Base-by-base conservation (phyloP, 805 yeast genomes). In the Wickerhamomyces sydowiorum region DNA sequence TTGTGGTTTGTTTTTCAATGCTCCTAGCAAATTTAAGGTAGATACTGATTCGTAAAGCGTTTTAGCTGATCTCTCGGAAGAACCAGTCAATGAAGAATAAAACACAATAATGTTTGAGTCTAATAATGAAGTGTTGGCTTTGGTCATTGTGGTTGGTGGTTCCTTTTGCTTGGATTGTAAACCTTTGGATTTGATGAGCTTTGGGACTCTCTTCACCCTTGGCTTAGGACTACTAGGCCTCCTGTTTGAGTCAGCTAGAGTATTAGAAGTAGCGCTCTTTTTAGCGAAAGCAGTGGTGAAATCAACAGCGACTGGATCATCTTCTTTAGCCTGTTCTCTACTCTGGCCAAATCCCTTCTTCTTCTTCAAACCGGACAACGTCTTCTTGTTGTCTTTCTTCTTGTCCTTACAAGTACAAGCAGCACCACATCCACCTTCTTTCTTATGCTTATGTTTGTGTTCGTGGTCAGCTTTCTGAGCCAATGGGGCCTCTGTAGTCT, bases 31-130 rank as follows among this genome's bases (percentile, higher is more conserved):
- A 27, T 17, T 18, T 12, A 56, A 22, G 3, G 31, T 47, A 2
- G 46, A 40, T 12, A 82, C 57, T 27, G 61, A 62, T 2, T 69
- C 68, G 25, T 61, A 53, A 15, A 88, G 63, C 14, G 61, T 56
- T 15, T 66, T 66, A 1, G 96, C 96, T 23, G 80, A 74, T 49
- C 85, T 69, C 52, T 81, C 80, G 0, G 95, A 76, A 1, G 95
- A 69, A 10, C 96, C 96, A 4, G 96, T 90, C 44, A 89, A 66
- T 0, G 96, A 83, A 8, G 96, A 82, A 62, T 85, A 89, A 53
- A 89, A 86, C 3, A 89, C 75, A 44, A 75, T 70, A 30, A 83
- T 66, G 41, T 80, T 80, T 1, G 88, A 74, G 23, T 74, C 74
- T 23, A 71, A 50, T 32, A 78, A 59, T 19, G 69, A 61, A 5